Conservation (phyloP, 176 grass and related monocot species). For the Neostapfia colusana region DNA sequence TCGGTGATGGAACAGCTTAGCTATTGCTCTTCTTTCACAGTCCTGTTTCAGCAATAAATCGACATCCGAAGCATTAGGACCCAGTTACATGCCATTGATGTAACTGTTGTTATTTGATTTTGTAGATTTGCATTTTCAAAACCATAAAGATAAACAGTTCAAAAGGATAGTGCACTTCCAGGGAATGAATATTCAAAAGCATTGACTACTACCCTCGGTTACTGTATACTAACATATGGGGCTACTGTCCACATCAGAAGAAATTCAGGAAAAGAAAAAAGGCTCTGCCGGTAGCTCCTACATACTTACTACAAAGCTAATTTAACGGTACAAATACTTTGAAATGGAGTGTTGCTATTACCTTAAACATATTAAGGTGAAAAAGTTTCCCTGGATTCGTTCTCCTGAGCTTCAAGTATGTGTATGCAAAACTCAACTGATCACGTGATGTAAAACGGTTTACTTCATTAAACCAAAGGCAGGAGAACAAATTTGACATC, state of each 20-base stretch:
- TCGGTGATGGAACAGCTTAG: conserved; percentile 82
- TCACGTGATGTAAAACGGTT: conserved; percentile 79
- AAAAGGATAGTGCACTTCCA: not conserved
- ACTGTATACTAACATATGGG: not conserved
- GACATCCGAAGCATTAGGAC: conserved; percentile 1
- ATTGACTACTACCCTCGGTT: not conserved
- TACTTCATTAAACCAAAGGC: conserved; percentile 94
- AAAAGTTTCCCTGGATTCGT: conserved; percentile 62
- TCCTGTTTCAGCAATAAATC: conserved; percentile 59
- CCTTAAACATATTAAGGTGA: conserved; percentile 88
- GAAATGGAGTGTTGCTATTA: conserved; percentile 37
- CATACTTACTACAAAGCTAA: not conserved
- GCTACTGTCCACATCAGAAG: not conserved
- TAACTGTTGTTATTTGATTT: not conserved
- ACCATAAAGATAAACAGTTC: conserved; percentile 3
- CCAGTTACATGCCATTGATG: not conserved
- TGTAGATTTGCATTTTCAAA: not conserved
- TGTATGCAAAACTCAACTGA: conserved; percentile 91
- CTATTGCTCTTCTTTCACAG: conserved; percentile 81
- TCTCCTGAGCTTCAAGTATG: conserved; percentile 84
- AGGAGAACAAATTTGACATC: conserved; percentile 97
- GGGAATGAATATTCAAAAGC: conserved; percentile 7
- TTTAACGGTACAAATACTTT: not conserved
- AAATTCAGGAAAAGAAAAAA: conserved; percentile 19
- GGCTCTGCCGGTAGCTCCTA: not conserved